Percentiles rank a stretch among this genome's conserved stretches.
phyloP scores from a whole-genome alignment of 345 rosid genomes.

The Ceriops decandra region DNA sequence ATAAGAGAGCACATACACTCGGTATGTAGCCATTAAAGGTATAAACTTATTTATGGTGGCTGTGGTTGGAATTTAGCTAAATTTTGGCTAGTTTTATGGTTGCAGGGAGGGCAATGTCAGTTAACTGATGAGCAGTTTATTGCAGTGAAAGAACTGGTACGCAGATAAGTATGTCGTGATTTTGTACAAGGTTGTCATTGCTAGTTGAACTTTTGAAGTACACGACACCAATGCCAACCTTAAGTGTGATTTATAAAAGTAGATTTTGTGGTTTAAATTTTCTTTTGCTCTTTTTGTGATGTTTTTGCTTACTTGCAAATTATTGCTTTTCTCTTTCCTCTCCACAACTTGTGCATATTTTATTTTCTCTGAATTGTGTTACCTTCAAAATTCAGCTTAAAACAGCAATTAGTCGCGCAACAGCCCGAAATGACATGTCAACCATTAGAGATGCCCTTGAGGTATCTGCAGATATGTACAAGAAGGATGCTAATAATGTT shows the following conservation, averaged over 20 bases:
- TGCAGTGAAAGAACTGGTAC: constrained; percentile 97
- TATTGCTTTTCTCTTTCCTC: neutral
- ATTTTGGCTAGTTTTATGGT: constrained; percentile 30
- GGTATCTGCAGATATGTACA: constrained; percentile 96
- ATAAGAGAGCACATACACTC: constrained; percentile 93
- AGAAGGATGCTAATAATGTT: constrained; percentile 87
- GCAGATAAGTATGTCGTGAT: constrained; percentile 15
- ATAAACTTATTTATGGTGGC: constrained; percentile 16
- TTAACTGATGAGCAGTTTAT: constrained; percentile 93
- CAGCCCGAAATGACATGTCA: constrained; percentile 80
- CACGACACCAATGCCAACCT: neutral
- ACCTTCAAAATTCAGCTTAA: constrained; percentile 58
- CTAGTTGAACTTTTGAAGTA: neutral
- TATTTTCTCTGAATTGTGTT: neutral
- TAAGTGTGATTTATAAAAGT: neutral
- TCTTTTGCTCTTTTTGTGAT: neutral
- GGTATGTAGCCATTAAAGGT: constrained; percentile 41
- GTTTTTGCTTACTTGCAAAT: neutral
- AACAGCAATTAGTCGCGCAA: constrained; percentile 91
- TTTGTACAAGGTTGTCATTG: neutral
- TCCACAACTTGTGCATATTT: neutral
- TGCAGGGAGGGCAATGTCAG: constrained; percentile 87
- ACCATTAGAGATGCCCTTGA: constrained; percentile 93
- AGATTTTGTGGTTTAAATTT: neutral
- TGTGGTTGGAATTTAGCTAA: constrained; percentile 24